A percentile compares a stretch with the other conserved stretches of the same genome.
Evolutionary conservation across 768 basidiomycete species (phyloP).

Genomic region (Tricholoma terreum): DNA sequence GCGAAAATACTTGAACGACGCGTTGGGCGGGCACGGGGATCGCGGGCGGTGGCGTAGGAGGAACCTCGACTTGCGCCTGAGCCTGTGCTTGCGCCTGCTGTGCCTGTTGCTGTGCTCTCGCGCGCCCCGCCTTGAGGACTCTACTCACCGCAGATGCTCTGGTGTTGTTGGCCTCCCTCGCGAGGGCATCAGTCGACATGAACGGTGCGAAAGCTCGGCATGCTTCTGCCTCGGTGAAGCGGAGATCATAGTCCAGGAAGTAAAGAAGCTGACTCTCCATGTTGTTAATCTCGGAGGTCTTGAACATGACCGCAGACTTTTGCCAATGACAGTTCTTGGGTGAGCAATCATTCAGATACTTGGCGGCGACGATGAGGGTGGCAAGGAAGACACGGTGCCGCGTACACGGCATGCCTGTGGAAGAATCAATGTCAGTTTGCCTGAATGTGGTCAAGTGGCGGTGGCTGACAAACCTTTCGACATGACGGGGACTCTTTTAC

Average conservation of each 20-base stretch:
- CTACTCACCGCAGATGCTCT: conserved; percentile 51
- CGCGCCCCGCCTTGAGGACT: conserved; percentile 49
- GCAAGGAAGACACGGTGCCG: conserved; percentile 96
- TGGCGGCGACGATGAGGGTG: conserved; percentile 91
- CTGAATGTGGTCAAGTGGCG: conserved; percentile 1
- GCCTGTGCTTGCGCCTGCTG: conserved; percentile 37
- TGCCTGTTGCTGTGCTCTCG: conserved; percentile 39
- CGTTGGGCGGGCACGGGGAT: conserved; percentile 33
- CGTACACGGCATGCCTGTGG: conserved; percentile 80
- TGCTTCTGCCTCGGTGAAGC: conserved; percentile 83
- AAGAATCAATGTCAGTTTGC: not conserved
- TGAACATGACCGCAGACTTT: conserved; percentile 70
- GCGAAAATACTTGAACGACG: not conserved
- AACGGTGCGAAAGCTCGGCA: conserved; percentile 69
- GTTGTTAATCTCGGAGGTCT: conserved; percentile 79
- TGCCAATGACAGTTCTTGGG: conserved; percentile 97
- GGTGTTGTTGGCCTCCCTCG: conserved; percentile 30
- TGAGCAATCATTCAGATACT: conserved; percentile 96
- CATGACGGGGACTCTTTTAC: conserved; percentile 72
- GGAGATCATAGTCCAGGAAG: conserved; percentile 89
- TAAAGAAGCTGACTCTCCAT: conserved; percentile 97
- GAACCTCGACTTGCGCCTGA: conserved; percentile 29
- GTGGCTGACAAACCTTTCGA: conserved; percentile 67
- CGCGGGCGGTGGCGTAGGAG: conserved; percentile 51
- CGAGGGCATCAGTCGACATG: conserved; percentile 33